Percentiles rank a stretch among this genome's conserved stretches.
Conservation (phyloP, 495 filamentous ascomycete species). For the Hypoxylon crocopeplum region DNA sequence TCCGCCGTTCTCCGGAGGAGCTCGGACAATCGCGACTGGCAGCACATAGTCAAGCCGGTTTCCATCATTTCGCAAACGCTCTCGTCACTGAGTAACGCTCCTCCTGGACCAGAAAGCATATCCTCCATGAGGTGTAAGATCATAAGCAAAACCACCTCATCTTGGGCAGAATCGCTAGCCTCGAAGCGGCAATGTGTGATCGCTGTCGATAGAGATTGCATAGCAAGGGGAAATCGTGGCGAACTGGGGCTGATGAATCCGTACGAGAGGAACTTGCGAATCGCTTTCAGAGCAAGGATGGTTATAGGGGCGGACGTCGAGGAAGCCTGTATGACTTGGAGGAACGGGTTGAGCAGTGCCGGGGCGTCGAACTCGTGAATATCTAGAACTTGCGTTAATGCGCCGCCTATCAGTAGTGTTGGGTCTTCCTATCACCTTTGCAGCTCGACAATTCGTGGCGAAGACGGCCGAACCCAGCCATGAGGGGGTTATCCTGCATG, state of each 20-base stretch:
- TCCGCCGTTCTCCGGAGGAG: conserved; percentile 90
- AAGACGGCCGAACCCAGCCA: conserved; percentile 90
- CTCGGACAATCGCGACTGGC: conserved; percentile 88
- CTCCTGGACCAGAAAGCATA: conserved; percentile 92
- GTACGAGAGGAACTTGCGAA: conserved; percentile 97
- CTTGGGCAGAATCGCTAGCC: conserved; percentile 89
- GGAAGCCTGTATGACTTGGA: conserved; percentile 96
- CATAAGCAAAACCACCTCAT: conserved; percentile 91
- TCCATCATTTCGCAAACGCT: conserved; percentile 99
- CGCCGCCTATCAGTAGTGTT: neutral
- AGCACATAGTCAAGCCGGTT: conserved; percentile 96
- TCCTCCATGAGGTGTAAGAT: conserved; percentile 98
- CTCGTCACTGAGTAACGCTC: conserved; percentile 90
- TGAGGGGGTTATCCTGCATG: conserved; percentile 97
- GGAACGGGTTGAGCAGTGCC: conserved; percentile 89
- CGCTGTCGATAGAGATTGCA: conserved; percentile 93
- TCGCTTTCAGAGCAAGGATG: conserved; percentile 90
- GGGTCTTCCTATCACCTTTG: conserved; percentile 63
- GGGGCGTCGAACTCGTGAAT: conserved; percentile 90
- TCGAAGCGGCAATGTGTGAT: conserved; percentile 99
- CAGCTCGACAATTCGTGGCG: conserved; percentile 89
- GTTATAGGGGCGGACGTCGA: conserved; percentile 97
- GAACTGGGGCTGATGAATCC: conserved; percentile 84
- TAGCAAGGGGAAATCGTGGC: conserved; percentile 83
- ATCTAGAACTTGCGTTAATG: conserved; percentile 57